phyloP scores from a whole-genome alignment of 163 green algal species.

The Scenedesmus sp. region DNA sequence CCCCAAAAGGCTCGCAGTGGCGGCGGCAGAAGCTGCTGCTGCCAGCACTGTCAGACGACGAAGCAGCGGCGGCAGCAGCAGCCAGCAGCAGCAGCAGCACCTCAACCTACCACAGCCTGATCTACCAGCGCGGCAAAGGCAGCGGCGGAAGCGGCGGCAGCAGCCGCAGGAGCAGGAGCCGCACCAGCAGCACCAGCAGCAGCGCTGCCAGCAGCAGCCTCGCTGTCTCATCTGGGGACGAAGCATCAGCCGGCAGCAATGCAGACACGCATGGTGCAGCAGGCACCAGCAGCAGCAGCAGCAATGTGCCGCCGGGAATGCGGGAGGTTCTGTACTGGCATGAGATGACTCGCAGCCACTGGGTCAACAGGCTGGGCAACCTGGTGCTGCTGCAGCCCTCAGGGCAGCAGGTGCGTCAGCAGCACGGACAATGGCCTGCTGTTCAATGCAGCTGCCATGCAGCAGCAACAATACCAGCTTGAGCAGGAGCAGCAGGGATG shows the following conservation, averaged over 20 bases:
- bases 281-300: constrained; percentile 10
- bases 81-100: constrained; percentile 7
- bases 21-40: constrained; percentile 49
- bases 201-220: constrained; percentile 9
- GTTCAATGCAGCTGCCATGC: too few relatives aligned
- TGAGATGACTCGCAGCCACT: constrained; percentile 68
- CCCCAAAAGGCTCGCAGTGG: constrained; percentile 63
- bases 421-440: too few relatives aligned
- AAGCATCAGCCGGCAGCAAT: not conserved
- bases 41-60: constrained; percentile 31
- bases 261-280: not conserved
- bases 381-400: constrained; percentile 67
- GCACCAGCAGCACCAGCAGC: constrained; percentile 4
- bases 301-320: constrained; percentile 22
- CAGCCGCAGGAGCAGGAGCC: constrained; percentile 4
- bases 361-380: constrained; percentile 71
- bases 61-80: not conserved
- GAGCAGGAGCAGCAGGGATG: too few relatives aligned
- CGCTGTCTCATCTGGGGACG: not conserved
- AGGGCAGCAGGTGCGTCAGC: not conserved
- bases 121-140: not conserved
- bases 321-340: constrained; percentile 53
- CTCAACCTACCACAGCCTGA: not conserved
- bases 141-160: not conserved
- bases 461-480: too few relatives aligned